Percentiles rank a stretch among this genome's conserved stretches.
Conservation (phyloP, 495 filamentous ascomycete genomes). For the Aspergillus asperescens region DNA sequence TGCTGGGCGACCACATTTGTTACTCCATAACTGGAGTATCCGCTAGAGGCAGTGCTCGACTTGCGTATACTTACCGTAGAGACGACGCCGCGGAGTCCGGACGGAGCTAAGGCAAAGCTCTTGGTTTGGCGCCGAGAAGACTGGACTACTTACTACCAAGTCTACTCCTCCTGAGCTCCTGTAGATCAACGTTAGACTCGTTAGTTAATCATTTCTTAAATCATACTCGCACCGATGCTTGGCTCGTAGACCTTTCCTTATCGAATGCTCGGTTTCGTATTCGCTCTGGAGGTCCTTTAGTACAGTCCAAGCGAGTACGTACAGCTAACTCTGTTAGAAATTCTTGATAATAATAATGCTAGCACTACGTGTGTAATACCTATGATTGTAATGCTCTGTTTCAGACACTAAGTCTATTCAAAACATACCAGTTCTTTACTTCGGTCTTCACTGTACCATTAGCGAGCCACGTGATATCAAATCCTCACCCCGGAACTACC, state of each 20-base stretch:
- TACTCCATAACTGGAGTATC: neutral
- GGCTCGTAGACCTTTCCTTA: neutral
- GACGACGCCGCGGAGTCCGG: too few relatives aligned
- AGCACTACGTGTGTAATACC: neutral
- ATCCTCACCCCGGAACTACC: slow-evolving; percentile 4
- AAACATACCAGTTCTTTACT: too few relatives aligned
- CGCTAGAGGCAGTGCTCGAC: neutral
- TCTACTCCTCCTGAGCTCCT: slow-evolving; percentile 5
- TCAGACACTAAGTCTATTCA: neutral
- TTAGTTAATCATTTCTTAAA: neutral
- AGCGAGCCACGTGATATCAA: slow-evolving; percentile 5
- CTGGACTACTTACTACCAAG: neutral
- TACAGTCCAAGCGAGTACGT: too few relatives aligned
- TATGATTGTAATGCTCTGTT: neutral
- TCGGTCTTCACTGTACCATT: neutral
- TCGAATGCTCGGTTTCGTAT: slow-evolving; percentile 1
- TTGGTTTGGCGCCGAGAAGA: neutral
- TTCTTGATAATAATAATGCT: too few relatives aligned
- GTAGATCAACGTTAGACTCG: neutral
- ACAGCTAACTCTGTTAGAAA: too few relatives aligned
- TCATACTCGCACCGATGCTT: slow-evolving; percentile 9
- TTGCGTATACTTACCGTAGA: neutral
- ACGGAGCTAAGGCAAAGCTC: too few relatives aligned
- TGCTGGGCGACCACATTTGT: too few relatives aligned
- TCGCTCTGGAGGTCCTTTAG: neutral